Conservation (phyloP, 2,329 filamentous ascomycete genomes). For the Meredithiella fracta region DNA sequence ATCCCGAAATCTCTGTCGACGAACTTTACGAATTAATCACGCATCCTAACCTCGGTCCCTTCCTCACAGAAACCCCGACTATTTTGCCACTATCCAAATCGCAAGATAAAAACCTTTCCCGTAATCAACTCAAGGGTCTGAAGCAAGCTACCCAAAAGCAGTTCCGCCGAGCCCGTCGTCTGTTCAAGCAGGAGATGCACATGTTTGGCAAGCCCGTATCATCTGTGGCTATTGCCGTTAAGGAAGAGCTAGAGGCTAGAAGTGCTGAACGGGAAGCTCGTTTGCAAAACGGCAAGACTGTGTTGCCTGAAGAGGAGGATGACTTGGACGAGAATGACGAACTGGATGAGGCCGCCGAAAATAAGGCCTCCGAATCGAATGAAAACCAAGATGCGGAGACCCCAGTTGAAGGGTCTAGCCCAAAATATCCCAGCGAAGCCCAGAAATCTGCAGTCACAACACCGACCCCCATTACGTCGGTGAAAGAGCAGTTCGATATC, state of each 20-base stretch:
- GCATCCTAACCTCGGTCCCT: background rate
- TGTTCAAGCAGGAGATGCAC: conserved; percentile 4
- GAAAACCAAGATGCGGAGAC: background rate
- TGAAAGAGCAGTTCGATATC: background rate
- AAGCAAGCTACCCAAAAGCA: conserved; percentile 7
- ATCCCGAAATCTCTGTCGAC: conserved; percentile 2
- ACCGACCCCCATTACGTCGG: too few relatives aligned
- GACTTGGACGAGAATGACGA: background rate
- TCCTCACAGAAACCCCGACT: background rate
- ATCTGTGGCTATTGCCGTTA: conserved; percentile 3
- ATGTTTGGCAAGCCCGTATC: conserved; percentile 10
- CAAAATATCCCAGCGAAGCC: background rate
- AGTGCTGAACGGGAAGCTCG: background rate
- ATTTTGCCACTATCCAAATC: background rate
- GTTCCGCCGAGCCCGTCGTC: background rate
- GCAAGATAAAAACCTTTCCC: background rate
- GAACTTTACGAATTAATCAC: conserved; percentile 7
- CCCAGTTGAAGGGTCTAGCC: background rate
- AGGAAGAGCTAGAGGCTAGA: background rate
- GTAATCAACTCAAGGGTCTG: background rate
- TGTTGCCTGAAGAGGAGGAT: background rate
- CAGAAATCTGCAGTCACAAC: too few relatives aligned
- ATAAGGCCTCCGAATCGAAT: background rate
- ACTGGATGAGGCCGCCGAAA: background rate
- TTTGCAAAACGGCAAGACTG: background rate